phyloP scores from a whole-genome alignment of 345 rosid species.

The Conringia planisiliqua region DNA sequence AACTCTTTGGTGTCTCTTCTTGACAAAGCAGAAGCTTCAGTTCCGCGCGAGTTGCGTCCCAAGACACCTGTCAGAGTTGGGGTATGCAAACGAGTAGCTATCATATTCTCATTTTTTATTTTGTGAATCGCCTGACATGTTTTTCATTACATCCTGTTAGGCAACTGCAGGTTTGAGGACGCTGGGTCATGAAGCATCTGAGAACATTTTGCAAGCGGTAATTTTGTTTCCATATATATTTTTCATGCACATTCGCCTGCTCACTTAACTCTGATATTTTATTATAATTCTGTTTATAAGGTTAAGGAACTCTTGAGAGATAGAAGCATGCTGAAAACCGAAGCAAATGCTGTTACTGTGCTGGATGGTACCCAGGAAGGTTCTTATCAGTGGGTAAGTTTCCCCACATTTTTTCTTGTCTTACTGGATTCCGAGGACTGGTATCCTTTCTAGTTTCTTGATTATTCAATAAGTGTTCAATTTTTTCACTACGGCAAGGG shows the following conservation, averaged over 20 bases:
- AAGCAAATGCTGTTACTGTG: slow-evolving; percentile 61
- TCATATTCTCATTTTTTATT: background rate
- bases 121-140: background rate
- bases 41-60: slow-evolving; percentile 66
- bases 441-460: background rate
- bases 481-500: background rate
- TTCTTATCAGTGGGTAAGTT: slow-evolving; percentile 94
- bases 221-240: background rate
- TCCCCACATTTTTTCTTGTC: background rate
- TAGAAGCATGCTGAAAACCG: slow-evolving; percentile 67
- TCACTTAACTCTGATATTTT: slow-evolving; percentile 10
- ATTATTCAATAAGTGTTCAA: background rate
- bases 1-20: slow-evolving; percentile 63
- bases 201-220: slow-evolving; percentile 84
- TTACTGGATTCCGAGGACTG: background rate
- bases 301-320: slow-evolving; percentile 81
- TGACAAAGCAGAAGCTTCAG: slow-evolving; percentile 80
- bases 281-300: slow-evolving; percentile 39
- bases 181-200: slow-evolving; percentile 74
- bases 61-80: slow-evolving; percentile 99
- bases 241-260: slow-evolving; percentile 11
- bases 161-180: slow-evolving; percentile 98
- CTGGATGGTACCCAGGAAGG: slow-evolving; percentile 98
- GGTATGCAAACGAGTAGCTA: slow-evolving; percentile 43
- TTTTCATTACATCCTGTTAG: slow-evolving; percentile 29